phyloP scores from a whole-genome alignment of 768 basidiomycete species.

The Hericium rajendrae region DNA sequence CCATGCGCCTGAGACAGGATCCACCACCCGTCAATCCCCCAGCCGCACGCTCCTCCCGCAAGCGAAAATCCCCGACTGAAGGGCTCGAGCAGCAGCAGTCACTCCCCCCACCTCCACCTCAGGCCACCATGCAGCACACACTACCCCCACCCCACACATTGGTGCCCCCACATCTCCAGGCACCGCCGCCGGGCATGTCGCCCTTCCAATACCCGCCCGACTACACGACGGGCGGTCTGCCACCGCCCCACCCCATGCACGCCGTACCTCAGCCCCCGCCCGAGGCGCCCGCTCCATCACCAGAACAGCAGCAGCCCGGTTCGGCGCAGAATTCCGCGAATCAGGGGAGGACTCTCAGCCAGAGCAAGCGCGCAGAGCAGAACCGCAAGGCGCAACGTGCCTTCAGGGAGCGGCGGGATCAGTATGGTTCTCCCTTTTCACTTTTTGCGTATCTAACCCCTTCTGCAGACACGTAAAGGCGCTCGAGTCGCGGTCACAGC shows the following conservation, averaged over 20 bases:
- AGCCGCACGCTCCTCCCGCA: constrained; percentile 40
- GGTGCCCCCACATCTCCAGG: constrained; percentile 7
- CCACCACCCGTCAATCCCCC: constrained; percentile 27
- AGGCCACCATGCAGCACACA: constrained; percentile 21
- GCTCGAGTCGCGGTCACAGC: constrained; percentile 75
- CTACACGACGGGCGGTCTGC: constrained; percentile 7
- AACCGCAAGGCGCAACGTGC: constrained; percentile 92
- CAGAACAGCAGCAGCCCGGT: constrained; percentile 10
- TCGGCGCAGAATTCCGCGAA: constrained; percentile 2
- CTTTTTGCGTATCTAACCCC: background rate
- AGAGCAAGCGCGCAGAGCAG: constrained; percentile 85
- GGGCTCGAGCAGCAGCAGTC: constrained; percentile 21
- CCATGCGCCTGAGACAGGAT: constrained; percentile 61
- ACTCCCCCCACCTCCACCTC: constrained; percentile 32
- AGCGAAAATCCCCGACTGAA: constrained; percentile 60
- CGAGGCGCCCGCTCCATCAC: constrained; percentile 3
- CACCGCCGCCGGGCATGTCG: constrained; percentile 20
- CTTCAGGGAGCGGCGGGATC: constrained; percentile 83
- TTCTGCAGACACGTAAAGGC: constrained; percentile 69
- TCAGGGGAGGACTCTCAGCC: constrained; percentile 53
- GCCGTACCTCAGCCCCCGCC: constrained; percentile 5
- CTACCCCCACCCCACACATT: constrained; percentile 20
- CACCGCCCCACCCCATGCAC: constrained; percentile 8
- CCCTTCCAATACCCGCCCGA: constrained; percentile 23
- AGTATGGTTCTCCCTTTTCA: constrained; percentile 39